Base-by-base conservation (phyloP, 1,139 yeast genomes). In the Candida labiduridarum region DNA sequence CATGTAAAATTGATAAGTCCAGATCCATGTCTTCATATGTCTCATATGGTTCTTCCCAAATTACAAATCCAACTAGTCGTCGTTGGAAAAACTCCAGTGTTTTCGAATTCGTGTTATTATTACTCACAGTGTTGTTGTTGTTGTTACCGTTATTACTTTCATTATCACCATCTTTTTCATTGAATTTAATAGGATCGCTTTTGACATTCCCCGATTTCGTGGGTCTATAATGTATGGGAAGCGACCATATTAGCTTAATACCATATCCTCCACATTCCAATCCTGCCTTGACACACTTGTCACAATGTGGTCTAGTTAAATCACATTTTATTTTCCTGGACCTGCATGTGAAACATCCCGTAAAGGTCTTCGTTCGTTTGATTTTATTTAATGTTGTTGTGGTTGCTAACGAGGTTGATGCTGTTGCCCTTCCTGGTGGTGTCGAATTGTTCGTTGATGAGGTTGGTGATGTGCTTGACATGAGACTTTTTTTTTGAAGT, bases 11-110 rank as follows among this genome's bases (percentile, higher is more conserved):
- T 7, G 83, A 79, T 47, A 91, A 71, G 58, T 88, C 91, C 43
- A 75, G 71, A 63, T 90, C 96, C 85, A 91, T 85, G 40, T 89
- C 96, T 43, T 88, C 91, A 61, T 91, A 89, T 11, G 84, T 81
- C 46, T 79, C 80, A 62, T 89, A 90, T 2, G 80, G 81, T 11
- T 59, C 66, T 47, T 80, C 81, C 67, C 91, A 91, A 48, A 70
- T 77, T 1, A 90, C 96, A 66, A 87, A 87, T 1, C 81, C 92
- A n/a, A 87, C 84, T 52, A 82, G 80, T 56, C 97, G 71, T 59
- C 97, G 71, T 60, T 86, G 89, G 55, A 80, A 82, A 49, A 76
- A 80, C 52, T 78, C 83, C 1, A 72, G 65, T 18, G 53, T 42
- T 18, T 43, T 25, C 10, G 9, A 7, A 25, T 25, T 25, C 9